A percentile compares a stretch with the other conserved stretches of the same genome.
Conservation (phyloP, 345 rosid genomes). For the Heritiera littoralis region DNA sequence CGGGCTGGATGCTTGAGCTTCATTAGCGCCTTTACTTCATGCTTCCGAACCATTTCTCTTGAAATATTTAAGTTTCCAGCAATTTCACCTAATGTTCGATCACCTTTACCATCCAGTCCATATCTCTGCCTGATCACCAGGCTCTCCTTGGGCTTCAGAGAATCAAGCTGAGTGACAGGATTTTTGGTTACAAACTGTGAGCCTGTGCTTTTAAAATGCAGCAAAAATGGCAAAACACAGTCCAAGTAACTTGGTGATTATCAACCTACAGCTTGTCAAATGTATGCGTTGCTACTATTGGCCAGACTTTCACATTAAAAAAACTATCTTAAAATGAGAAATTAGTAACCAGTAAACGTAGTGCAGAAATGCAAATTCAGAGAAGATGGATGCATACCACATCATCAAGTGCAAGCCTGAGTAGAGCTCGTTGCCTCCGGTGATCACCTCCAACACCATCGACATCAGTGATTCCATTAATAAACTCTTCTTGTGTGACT, state of each 20-base stretch:
- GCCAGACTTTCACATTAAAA: no score
- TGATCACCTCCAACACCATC: slow-evolving; percentile 73
- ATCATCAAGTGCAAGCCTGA: slow-evolving; percentile 95
- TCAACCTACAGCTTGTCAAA: background rate
- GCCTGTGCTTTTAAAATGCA: background rate
- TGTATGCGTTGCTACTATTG: no score
- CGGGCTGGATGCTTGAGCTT: slow-evolving; percentile 95
- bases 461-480: slow-evolving; percentile 64
- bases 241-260: background rate
- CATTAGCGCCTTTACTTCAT: slow-evolving; percentile 93
- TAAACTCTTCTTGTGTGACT: slow-evolving; percentile 86
- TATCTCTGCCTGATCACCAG: slow-evolving; percentile 85
- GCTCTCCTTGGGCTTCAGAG: slow-evolving; percentile 93
- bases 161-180: slow-evolving; percentile 61
- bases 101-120: slow-evolving; percentile 97
- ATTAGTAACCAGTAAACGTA: background rate
- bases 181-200: background rate
- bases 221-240: background rate
- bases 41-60: slow-evolving; percentile 95
- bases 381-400: slow-evolving; percentile 52
- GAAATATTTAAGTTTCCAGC: slow-evolving; percentile 92
- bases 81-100: slow-evolving; percentile 86
- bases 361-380: background rate
- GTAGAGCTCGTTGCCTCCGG: slow-evolving; percentile 72
- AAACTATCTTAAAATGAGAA: background rate